Percentiles rank a stretch among this genome's conserved stretches.
Conservation (phyloP, 768 basidiomycete genomes). For the Clitopilus hobsonii region DNA sequence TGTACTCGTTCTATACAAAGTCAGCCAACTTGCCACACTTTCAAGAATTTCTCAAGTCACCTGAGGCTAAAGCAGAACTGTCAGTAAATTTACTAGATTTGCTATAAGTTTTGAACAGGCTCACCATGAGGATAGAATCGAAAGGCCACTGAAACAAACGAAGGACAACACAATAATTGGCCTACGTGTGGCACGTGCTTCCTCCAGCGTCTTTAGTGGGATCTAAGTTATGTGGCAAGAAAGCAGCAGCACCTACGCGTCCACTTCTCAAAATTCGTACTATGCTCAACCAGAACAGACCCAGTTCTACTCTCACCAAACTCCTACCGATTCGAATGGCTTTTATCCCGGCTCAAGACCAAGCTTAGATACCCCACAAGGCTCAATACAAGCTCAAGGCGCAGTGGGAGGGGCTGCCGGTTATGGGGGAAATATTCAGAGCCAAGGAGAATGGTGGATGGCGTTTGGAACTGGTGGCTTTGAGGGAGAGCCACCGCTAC, state of each 20-base stretch:
- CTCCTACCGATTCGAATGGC: constrained; percentile 38
- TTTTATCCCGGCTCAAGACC: constrained; percentile 71
- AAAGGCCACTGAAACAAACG: constrained; percentile 24
- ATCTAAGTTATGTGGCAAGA: constrained; percentile 71
- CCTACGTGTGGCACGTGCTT: constrained; percentile 27
- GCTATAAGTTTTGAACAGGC: constrained; percentile 9
- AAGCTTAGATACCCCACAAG: constrained; percentile 53
- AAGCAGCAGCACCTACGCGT: constrained; percentile 51
- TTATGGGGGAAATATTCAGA: constrained; percentile 73
- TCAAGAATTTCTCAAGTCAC: constrained; percentile 22
- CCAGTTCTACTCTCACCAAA: constrained; percentile 71
- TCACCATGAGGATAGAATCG: constrained; percentile 35
- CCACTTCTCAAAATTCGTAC: constrained; percentile 58
- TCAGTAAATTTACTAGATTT: constrained; percentile 3
- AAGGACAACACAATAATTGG: constrained; percentile 16
- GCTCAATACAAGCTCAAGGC: constrained; percentile 54
- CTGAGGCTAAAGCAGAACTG: constrained; percentile 52
- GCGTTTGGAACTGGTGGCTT: constrained; percentile 95
- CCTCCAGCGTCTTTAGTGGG: not conserved
- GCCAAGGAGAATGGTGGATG: constrained; percentile 84
- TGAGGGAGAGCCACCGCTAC: constrained; percentile 91
- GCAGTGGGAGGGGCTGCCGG: constrained; percentile 42
- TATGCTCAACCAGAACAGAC: constrained; percentile 57
- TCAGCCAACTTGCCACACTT: not conserved
- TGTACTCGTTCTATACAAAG: constrained; percentile 90